Base-by-base conservation (phyloP, 495 filamentous ascomycete species). In the Aspergillus sclerotioniger region DNA sequence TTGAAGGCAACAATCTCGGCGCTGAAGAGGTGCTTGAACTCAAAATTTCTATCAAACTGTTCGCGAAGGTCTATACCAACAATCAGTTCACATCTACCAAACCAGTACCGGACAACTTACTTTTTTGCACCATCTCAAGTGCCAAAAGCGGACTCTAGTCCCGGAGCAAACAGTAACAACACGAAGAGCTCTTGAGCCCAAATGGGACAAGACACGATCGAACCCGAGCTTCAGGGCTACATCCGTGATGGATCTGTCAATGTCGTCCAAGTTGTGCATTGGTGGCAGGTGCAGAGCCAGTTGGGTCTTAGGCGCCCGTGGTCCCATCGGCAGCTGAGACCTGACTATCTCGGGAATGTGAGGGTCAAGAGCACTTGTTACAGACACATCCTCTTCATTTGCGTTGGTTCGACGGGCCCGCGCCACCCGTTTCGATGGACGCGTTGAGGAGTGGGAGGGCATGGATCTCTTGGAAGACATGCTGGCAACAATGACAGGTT, bases 131-230 rank as follows among this genome's bases (percentile, higher is more conserved):
- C 61, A 85, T 73, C 39, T 82, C 72, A 41, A 92, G 64, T 0
- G 87, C 87, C 3, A 92, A 73, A 7, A 96, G 70, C 10, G 91
- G 91, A 28, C 83, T 85, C 61, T 96, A 0, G 90, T 94, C 4
- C 91, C 91, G 10, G 89, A 92, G 63, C 90, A 96, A 66, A 92
- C 82, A 0, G 91, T 96, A 1, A 80, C 90, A 20, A 93, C 80
- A 2, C 79, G 80, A 8, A 93, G 63, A 31, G 73, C 71, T 41
- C 76, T 67, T 15, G 65, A 61, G 10, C 72, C 67, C 1, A 84
- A 58, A 21, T 66, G 61, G 3, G 65, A 53, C 13, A 84, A 51
- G 28, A 78, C 68, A 3, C 68, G 44, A 0, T 51, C 61, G 7
- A 83, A 62, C 3, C 71, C 70, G 16, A 74, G 51, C 6, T 61